A percentile compares a stretch with the other conserved stretches of the same genome.
phyloP scores from a whole-genome alignment of 805 yeast species.

The Hemisphaericaspora nanyangensis region DNA sequence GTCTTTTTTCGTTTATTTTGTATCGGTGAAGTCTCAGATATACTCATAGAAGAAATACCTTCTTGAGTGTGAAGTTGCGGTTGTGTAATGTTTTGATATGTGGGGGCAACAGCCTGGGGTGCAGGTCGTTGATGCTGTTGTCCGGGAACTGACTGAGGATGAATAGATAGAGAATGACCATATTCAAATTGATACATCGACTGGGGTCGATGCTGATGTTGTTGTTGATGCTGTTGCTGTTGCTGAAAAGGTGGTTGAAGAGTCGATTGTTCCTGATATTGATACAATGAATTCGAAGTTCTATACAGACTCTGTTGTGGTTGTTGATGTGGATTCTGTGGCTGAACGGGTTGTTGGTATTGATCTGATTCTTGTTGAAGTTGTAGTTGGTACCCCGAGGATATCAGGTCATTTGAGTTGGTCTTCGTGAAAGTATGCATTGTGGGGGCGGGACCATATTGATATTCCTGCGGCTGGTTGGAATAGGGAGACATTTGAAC shows the following conservation, averaged over 20 bases:
- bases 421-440: no score
- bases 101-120: background rate
- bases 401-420: no score
- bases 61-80: background rate
- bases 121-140: conserved; percentile 1
- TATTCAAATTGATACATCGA: conserved; percentile 1
- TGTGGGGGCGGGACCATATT: no score
- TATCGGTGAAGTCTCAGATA: background rate
- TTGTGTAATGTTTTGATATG: background rate
- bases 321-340: conserved; percentile 3
- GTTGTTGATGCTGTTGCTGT: conserved; percentile 6
- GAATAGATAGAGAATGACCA: background rate
- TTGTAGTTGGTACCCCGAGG: no score
- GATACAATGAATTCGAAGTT: conserved; percentile 1
- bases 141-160: background rate
- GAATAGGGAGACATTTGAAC: background rate
- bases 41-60: background rate
- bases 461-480: background rate
- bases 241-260: background rate
- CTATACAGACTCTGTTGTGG: background rate
- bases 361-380: conserved; percentile 1
- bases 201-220: background rate
- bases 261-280: background rate
- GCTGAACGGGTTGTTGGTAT: background rate
- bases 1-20: conserved; percentile 17